Evolutionary conservation across 345 rosid species (phyloP).

Genomic region (Hibiscus tridactylites): DNA sequence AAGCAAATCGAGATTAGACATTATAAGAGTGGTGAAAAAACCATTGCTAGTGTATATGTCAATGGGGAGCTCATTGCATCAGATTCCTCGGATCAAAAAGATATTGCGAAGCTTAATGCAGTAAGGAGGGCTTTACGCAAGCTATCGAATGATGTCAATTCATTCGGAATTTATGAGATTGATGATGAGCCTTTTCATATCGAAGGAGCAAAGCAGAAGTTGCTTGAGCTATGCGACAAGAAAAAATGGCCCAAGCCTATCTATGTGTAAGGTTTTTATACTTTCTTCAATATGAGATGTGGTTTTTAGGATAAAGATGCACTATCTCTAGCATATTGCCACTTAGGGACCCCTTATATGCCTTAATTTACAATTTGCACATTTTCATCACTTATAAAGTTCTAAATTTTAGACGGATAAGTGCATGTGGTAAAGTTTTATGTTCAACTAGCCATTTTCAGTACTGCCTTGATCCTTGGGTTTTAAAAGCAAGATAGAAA

Average conservation of each 20-base stretch:
- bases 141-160: slow-evolving; percentile 20
- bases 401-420: background rate
- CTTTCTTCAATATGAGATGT: background rate
- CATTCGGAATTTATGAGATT: slow-evolving; percentile 8
- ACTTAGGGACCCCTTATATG: background rate
- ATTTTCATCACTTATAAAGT: background rate
- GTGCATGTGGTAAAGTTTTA: background rate
- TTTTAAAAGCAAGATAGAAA: background rate
- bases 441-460: background rate
- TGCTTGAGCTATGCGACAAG: slow-evolving; percentile 47
- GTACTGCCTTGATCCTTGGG: background rate
- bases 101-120: slow-evolving; percentile 62
- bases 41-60: slow-evolving; percentile 34
- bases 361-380: background rate
- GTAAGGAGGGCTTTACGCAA: slow-evolving; percentile 46
- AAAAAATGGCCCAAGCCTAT: slow-evolving; percentile 62
- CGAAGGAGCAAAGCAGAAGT: slow-evolving; percentile 54
- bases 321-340: background rate
- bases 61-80: slow-evolving; percentile 46
- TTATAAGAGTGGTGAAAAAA: slow-evolving; percentile 21
- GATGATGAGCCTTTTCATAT: slow-evolving; percentile 11
- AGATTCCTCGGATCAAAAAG: slow-evolving; percentile 47
- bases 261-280: slow-evolving; percentile 40
- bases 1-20: slow-evolving; percentile 39
- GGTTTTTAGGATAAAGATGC: background rate